A percentile compares a stretch with the other conserved stretches of the same genome.
These are phyloP conservation scores for Takashimella tepidaria DNA, from an alignment of 1,284 basidiomycete species.

Conservation along the genomic window DNA sequence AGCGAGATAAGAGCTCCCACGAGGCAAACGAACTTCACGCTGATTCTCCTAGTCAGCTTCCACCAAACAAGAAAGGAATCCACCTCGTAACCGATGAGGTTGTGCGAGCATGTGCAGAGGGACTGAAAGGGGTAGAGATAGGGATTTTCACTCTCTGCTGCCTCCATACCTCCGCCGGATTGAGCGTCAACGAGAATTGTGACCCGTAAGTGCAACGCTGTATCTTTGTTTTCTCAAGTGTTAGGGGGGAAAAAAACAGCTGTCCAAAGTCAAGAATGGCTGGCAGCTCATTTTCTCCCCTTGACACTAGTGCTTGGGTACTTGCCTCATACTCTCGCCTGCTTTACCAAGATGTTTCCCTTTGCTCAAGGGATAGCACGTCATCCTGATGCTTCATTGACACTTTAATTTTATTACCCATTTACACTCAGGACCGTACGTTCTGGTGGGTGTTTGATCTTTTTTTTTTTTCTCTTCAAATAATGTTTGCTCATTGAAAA, in stretches of 20 bases:
- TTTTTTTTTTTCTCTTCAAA: too few species aligned
- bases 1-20: constrained; percentile 20
- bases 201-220: constrained; percentile 37
- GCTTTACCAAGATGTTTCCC: too few species aligned
- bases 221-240: not conserved
- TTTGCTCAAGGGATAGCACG: too few species aligned
- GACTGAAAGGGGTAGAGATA: constrained; percentile 65
- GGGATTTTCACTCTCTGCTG: constrained; percentile 54
- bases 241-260: too few species aligned
- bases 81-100: constrained; percentile 84
- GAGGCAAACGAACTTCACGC: constrained; percentile 48
- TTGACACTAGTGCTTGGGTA: too few species aligned
- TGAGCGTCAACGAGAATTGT: constrained; percentile 58
- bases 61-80: constrained; percentile 53
- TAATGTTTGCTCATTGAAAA: too few species aligned
- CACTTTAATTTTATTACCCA: too few species aligned
- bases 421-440: constrained; percentile 19
- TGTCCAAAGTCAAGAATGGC: too few species aligned
- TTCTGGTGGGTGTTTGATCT: too few species aligned
- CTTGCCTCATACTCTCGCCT: too few species aligned
- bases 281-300: too few species aligned
- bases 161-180: constrained; percentile 82
- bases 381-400: too few species aligned
- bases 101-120: constrained; percentile 63
- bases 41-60: constrained; percentile 35